Conservation (phyloP, 1,284 basidiomycete species). For the Cerrena zonata region DNA sequence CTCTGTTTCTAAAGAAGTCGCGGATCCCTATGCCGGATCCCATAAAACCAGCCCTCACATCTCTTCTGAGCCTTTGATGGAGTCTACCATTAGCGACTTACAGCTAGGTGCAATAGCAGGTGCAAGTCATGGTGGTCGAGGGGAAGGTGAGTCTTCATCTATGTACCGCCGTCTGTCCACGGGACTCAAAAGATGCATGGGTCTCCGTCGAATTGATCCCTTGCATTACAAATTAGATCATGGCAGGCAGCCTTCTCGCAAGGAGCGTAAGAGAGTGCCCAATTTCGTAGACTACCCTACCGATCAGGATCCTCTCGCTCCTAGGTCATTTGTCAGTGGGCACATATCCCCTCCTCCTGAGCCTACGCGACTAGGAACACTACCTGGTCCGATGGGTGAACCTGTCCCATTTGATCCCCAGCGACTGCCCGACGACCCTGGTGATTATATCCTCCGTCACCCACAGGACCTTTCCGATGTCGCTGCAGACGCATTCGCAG, state of each 20-base stretch:
- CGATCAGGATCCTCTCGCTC: slow-evolving; percentile 18
- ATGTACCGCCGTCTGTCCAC: neutral
- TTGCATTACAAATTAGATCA: neutral
- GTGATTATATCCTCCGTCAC: slow-evolving; percentile 22
- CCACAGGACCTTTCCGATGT: slow-evolving; percentile 26
- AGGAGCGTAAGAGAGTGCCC: slow-evolving; percentile 10
- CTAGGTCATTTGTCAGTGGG: slow-evolving; percentile 19
- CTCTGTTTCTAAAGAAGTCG: neutral
- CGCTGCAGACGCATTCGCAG: slow-evolving; percentile 25
- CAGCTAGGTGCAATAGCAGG: neutral
- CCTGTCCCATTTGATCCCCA: slow-evolving; percentile 12
- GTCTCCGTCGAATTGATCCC: neutral
- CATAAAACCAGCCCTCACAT: neutral
- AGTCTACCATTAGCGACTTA: neutral
- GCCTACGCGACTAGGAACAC: slow-evolving; percentile 1
- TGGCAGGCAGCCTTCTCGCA: slow-evolving; percentile 2
- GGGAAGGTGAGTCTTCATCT: neutral
- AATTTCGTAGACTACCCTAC: slow-evolving; percentile 26
- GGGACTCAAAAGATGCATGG: neutral
- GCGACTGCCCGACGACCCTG: neutral
- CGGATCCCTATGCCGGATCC: neutral
- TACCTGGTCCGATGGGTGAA: slow-evolving; percentile 19
- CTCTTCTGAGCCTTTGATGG: slow-evolving; percentile 6
- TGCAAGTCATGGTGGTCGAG: no score
- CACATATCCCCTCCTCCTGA: slow-evolving; percentile 1